These are phyloP conservation scores for Fusarium udum DNA, from an alignment of 2,329 filamentous ascomycete genomes.

Conservation along the genomic window DNA sequence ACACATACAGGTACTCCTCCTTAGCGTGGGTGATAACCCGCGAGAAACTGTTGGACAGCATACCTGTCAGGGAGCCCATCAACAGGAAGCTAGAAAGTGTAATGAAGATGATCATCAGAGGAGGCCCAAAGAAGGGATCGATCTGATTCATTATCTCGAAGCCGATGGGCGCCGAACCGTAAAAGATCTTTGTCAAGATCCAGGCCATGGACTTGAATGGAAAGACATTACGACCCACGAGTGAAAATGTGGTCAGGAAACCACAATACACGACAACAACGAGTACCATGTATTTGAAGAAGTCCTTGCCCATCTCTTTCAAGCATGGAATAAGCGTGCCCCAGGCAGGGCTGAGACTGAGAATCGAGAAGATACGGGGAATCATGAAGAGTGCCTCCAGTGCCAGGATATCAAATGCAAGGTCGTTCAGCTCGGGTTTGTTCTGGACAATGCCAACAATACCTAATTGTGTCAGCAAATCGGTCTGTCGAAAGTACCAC, in stretches of 20 bases:
- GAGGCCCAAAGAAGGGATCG: conserved; percentile 66
- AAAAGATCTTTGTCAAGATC: conserved; percentile 83
- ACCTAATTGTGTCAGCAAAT: conserved; percentile 39
- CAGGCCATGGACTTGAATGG: conserved; percentile 75
- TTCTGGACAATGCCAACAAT: conserved; percentile 56
- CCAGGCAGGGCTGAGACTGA: conserved; percentile 90
- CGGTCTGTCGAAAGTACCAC: background rate
- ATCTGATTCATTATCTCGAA: conserved; percentile 74
- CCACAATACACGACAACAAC: conserved; percentile 86
- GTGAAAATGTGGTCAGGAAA: conserved; percentile 86
- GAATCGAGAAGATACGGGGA: conserved; percentile 85
- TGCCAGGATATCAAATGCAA: conserved; percentile 88
- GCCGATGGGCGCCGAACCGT: conserved; percentile 78
- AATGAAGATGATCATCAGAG: conserved; percentile 77
- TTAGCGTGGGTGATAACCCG: conserved; percentile 70
- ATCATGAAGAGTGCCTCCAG: conserved; percentile 91
- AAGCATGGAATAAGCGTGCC: conserved; percentile 89
- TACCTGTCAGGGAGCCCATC: conserved; percentile 80
- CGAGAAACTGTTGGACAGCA: conserved; percentile 79
- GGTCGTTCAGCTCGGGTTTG: conserved; percentile 72
- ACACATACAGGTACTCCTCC: conserved; percentile 84
- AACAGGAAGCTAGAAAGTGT: conserved; percentile 81
- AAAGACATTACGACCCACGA: conserved; percentile 77
- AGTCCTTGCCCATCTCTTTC: conserved; percentile 94
- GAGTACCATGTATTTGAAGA: conserved; percentile 83